Evolutionary conservation across 2,329 filamentous ascomycete genomes (phyloP).

Genomic region (Achaetomium macrosporum): DNA sequence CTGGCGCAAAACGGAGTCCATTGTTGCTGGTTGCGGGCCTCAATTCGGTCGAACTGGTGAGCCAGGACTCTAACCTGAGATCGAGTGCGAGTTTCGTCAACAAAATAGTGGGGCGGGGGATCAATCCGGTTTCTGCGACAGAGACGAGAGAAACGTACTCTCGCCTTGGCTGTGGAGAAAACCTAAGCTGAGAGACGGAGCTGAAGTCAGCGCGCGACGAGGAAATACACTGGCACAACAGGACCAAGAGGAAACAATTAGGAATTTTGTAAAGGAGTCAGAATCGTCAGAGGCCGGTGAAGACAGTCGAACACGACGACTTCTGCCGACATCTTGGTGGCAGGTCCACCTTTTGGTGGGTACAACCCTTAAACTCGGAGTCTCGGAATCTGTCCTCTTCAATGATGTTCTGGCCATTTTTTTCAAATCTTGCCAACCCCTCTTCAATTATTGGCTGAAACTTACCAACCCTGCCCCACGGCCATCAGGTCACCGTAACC

Average conservation of each 20-base stretch:
- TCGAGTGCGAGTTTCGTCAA: background rate
- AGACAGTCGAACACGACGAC: background rate
- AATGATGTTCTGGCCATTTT: slow-evolving; percentile 19
- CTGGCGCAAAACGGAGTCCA: slow-evolving; percentile 93
- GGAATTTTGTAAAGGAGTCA: background rate
- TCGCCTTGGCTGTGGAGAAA: background rate
- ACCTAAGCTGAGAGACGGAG: background rate
- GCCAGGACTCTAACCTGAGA: background rate
- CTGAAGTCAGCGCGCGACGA: background rate
- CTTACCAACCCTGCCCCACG: background rate
- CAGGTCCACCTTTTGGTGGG: slow-evolving; percentile 17
- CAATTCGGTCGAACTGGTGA: background rate
- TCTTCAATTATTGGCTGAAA: slow-evolving; percentile 15
- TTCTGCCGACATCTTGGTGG: slow-evolving; percentile 5
- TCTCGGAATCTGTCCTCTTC: slow-evolving; percentile 21
- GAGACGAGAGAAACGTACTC: background rate
- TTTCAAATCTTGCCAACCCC: slow-evolving; percentile 11
- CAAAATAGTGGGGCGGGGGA: background rate
- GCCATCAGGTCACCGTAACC: slow-evolving; percentile 15
- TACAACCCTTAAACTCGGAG: slow-evolving; percentile 14
- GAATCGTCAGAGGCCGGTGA: background rate
- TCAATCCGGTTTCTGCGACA: background rate
- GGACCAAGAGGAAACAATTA: background rate
- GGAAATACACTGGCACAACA: background rate
- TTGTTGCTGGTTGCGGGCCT: slow-evolving; percentile 32